Base-by-base conservation (phyloP, 192 early-diverging fungal species). In the Entomortierella lignicola region DNA sequence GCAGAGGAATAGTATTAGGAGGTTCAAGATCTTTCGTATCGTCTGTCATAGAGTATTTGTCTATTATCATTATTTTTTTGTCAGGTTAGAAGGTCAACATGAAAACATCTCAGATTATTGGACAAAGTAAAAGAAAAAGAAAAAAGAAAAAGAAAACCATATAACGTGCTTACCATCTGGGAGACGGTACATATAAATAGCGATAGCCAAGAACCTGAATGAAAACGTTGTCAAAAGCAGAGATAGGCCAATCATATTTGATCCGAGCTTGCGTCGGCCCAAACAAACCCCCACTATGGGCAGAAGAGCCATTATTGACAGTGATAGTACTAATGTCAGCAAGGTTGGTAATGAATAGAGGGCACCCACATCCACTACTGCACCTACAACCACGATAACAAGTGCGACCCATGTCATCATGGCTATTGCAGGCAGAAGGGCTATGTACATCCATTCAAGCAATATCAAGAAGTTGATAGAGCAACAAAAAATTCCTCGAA, bases 401-500 rank as follows among this genome's bases (percentile, higher is more conserved):
- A 63, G 2, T 13, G 58, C 27, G 6, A 20, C 52, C 21, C 26
- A 34, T 5, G 57, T 13, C 39, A 63, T 34, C 27, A 68, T 1
- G n/a, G 51, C 41, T 8, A 56, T 29, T 32, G 30, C 23, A 17
- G 72, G 65, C 42, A 27, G 25, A n/a, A 75, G 44, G 4, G 56
- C 43, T 10, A 72, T 8, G 1, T 27, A 1, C 0, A 64, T 31
- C 70, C 70, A 72, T 41, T 64, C 55, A 26, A 68, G 0, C 4
- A 75, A 27, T 6, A 18, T 59, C 59, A 75, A 20, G n/a, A 60
- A 61, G 34, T 67, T 57, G 60, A 75, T 17, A 18, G 65, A 60
- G 12, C 41, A 48, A 20, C 63, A 61, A 37, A 57, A 62, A 29
- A 47, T 41, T n/a, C 65, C 43, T 13, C 63, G 52, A 25, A 50